A percentile compares a stretch with the other conserved stretches of the same genome.
phyloP scores from a whole-genome alignment of 2,329 filamentous ascomycete species.

The Cordyceps cicadae region DNA sequence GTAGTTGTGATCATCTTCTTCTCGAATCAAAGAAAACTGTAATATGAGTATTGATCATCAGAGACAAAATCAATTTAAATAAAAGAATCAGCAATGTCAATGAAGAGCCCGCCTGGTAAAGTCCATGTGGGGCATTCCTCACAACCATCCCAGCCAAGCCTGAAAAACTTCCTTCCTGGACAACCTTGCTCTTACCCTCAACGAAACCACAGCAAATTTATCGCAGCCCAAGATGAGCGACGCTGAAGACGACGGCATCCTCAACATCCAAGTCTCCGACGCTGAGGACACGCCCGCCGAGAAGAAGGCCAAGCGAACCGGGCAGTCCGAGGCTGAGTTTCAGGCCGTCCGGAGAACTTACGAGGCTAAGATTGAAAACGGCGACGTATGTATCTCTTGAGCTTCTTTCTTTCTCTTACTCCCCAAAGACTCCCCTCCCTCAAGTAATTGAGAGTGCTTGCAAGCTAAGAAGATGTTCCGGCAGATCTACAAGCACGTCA shows the following conservation, averaged over 20 bases:
- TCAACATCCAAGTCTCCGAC: slow-evolving; percentile 25
- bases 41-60: too few species aligned
- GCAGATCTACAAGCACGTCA: slow-evolving; percentile 38
- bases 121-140: too few species aligned
- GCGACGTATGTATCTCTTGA: slow-evolving; percentile 36
- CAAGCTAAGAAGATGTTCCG: not conserved
- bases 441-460: too few species aligned
- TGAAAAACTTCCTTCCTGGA: not conserved
- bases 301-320: slow-evolving; percentile 27
- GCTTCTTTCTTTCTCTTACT: not conserved
- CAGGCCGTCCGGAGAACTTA: slow-evolving; percentile 38
- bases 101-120: too few species aligned
- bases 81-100: too few species aligned
- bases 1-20: too few species aligned
- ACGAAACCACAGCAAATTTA: not conserved
- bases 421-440: not conserved
- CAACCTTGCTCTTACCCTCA: not conserved
- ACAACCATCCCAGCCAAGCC: too few species aligned
- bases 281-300: slow-evolving; percentile 21
- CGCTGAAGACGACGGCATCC: slow-evolving; percentile 22
- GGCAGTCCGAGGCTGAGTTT: slow-evolving; percentile 43
- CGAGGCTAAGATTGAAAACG: slow-evolving; percentile 43
- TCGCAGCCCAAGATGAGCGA: slow-evolving; percentile 1
- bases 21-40: too few species aligned
- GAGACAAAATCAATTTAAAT: too few species aligned